A percentile compares a stretch with the other conserved stretches of the same genome.
phyloP scores from a whole-genome alignment of 257 asterid genomes.

The Nicotiana tabacum region DNA sequence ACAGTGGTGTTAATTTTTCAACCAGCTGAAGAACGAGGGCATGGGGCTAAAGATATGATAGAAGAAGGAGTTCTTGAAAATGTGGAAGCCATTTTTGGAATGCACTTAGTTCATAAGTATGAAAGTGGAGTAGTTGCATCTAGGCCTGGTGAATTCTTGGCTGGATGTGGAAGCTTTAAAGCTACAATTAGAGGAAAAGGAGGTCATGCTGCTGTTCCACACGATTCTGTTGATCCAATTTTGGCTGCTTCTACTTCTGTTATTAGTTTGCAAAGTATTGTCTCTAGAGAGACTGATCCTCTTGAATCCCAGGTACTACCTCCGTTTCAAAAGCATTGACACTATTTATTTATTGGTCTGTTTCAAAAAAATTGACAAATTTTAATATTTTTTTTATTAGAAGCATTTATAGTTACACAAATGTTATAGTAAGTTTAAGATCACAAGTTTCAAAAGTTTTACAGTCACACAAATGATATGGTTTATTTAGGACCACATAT shows the following conservation, averaged over 20 bases:
- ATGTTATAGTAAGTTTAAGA: too few relatives aligned
- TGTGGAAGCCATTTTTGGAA: conserved; percentile 37
- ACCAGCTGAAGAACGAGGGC: conserved; percentile 55
- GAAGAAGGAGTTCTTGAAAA: conserved; percentile 39
- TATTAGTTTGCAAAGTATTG: conserved; percentile 47
- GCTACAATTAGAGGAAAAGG: conserved; percentile 39
- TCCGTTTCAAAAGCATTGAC: too few relatives aligned
- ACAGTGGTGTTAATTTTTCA: conserved; percentile 50
- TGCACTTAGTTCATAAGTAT: conserved; percentile 29
- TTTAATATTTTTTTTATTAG: too few relatives aligned
- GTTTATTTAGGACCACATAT: too few relatives aligned
- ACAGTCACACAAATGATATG: too few relatives aligned
- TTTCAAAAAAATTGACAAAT: too few relatives aligned
- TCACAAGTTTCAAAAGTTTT: too few relatives aligned
- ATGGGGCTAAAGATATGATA: conserved; percentile 46
- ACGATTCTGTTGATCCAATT: conserved; percentile 35
- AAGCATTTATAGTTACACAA: too few relatives aligned
- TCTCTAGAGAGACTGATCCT: conserved; percentile 54
- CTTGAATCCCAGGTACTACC: conserved; percentile 41
- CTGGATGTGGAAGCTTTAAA: conserved; percentile 50
- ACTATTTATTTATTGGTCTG: too few relatives aligned
- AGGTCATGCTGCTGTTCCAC: conserved; percentile 31
- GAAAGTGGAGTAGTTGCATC: conserved; percentile 35
- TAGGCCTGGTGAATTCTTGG: conserved; percentile 42
- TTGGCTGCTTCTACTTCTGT: conserved; percentile 45